These are phyloP conservation scores for Chlorella ohadii DNA, from an alignment of 139 green algal species.

Conservation along the genomic window DNA sequence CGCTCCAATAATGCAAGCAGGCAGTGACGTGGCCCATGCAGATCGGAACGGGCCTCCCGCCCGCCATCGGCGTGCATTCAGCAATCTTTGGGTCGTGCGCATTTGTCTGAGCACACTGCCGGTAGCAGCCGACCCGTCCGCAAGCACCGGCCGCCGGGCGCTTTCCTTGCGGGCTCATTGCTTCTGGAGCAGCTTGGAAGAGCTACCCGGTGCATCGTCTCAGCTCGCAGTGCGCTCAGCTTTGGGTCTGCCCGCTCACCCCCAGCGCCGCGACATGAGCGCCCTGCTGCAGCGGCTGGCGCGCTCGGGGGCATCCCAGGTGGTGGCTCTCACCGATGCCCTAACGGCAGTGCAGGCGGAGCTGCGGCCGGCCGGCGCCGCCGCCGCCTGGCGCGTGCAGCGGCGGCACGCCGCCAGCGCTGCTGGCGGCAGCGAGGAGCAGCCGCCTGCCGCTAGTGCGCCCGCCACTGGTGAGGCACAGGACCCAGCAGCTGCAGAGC, in stretches of 20 bases:
- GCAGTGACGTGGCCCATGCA: no score
- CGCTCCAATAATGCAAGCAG: no score
- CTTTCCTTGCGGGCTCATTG: neutral
- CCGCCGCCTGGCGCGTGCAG: slow-evolving; percentile 2
- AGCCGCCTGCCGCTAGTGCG: neutral
- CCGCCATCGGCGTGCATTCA: no score
- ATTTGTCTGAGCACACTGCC: no score
- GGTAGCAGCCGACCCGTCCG: neutral
- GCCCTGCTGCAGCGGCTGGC: neutral
- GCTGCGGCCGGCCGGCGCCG: neutral
- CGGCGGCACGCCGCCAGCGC: neutral
- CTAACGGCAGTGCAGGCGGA: neutral
- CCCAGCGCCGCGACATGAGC: no score
- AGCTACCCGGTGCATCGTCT: no score
- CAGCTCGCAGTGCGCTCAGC: no score
- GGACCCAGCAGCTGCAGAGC: neutral
- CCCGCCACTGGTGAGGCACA: no score
- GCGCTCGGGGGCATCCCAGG: neutral
- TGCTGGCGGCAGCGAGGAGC: neutral
- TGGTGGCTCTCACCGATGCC: neutral
- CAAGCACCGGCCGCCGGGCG: neutral
- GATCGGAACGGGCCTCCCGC: no score
- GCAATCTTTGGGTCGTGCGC: no score
- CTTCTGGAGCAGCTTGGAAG: no score
- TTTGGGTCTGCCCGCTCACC: no score